Percentiles rank a stretch among this genome's conserved stretches.
These are phyloP conservation scores for Scutellaria minor DNA, from an alignment of 257 asterid species.

Conservation along the genomic window DNA sequence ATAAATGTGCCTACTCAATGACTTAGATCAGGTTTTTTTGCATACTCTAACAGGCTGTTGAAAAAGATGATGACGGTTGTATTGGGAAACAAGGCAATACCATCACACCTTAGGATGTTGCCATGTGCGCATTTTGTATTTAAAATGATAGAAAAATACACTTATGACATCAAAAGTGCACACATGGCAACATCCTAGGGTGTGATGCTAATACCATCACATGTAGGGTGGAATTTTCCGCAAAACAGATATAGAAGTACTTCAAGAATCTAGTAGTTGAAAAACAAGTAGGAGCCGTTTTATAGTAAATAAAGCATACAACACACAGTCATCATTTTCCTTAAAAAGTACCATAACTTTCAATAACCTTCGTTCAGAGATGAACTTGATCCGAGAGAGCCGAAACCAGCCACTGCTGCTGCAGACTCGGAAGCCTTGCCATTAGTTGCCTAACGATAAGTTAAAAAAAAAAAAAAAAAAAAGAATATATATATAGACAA, in stretches of 20 bases:
- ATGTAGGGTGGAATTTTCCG: too few species aligned
- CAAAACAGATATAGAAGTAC: too few species aligned
- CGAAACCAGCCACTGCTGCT: constrained; percentile 46
- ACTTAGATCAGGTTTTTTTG: not conserved
- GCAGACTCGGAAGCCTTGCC: constrained; percentile 52
- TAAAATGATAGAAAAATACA: too few species aligned
- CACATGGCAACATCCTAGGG: too few species aligned
- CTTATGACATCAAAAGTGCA: too few species aligned
- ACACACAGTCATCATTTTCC: not conserved
- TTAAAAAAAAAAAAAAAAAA: constrained; percentile 4
- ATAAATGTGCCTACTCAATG: not conserved
- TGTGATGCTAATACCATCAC: too few species aligned
- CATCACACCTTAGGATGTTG: too few species aligned
- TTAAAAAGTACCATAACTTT: constrained; percentile 2
- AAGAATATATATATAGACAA: not conserved
- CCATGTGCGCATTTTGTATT: too few species aligned
- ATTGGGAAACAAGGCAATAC: too few species aligned
- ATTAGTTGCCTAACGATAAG: constrained; percentile 50
- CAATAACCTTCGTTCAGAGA: constrained; percentile 44
- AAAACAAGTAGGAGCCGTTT: too few species aligned
- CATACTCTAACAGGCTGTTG: not conserved
- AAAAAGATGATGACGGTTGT: not conserved
- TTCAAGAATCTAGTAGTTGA: too few species aligned
- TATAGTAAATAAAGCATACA: too few species aligned
- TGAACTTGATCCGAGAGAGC: constrained; percentile 50